Base-by-base conservation (phyloP, 345 rosid genomes). In the Acer saccharum region DNA sequence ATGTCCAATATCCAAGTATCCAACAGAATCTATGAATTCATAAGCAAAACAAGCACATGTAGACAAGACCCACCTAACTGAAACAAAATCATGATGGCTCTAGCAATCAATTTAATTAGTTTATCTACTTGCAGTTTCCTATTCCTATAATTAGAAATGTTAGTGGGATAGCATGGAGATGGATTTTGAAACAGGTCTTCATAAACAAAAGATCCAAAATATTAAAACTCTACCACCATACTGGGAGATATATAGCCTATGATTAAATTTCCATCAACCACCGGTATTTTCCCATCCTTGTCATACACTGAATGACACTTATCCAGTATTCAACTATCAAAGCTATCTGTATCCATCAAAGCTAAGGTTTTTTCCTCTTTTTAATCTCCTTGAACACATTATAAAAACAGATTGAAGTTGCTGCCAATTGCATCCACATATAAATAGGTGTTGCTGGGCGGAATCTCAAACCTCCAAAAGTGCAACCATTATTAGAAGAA, bases 391-490 rank as follows among this genome's bases (percentile, higher is more conserved):
- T 43, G 4, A 16, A 21, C 61, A 32, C 61, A 77, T 39, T 62
- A 55, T 75, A 54, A 52, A 66, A 62, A 0, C 27, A 75, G 72
- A 73, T 71, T 62, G 69, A 61, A 75, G 78, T 43, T 57, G 54
- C 60, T 41, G 61, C 65, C 65, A 73, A 72, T 41, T 35, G 55
- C 79, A 81, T 76, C 71, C 61, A 78, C 21, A 52, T 64, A 75
- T 54, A 58, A 89, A 73, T 52, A 75, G 72, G 68, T 64, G 32
- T 29, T 29, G 32, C 32, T 29, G 32, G 32, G 32, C 32, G 32
- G 32, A 29, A 29, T 79, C 78, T 66, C 77, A 80, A 74, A 77
- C 77, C 82, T 77, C 74, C 76, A 64, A 32, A 41, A 79, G 32
- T 66, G 80, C 54, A 67, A 76, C 80, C 44, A 64, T 78, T 80